These are phyloP conservation scores for Hanseniaspora thailandica DNA, from an alignment of 805 yeast genomes.

Conservation along the genomic window DNA sequence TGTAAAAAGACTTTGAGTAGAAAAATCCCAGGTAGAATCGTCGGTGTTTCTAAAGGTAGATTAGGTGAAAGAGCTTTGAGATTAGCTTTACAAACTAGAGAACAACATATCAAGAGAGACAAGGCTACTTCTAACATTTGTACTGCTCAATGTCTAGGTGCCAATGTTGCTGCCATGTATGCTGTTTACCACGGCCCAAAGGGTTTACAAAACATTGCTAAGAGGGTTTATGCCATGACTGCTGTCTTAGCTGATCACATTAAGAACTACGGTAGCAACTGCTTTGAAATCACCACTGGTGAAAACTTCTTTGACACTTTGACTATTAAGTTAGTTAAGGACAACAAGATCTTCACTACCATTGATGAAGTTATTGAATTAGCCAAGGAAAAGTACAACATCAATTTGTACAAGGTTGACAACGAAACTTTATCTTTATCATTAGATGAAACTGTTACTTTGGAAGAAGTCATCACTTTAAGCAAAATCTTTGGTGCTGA, in stretches of 20 bases:
- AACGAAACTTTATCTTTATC: slow-evolving; percentile 58
- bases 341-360: slow-evolving; percentile 32
- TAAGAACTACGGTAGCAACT: slow-evolving; percentile 19
- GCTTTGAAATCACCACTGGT: slow-evolving; percentile 19
- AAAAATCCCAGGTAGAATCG: slow-evolving; percentile 92
- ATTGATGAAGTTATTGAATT: slow-evolving; percentile 38
- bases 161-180: slow-evolving; percentile 90
- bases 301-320: slow-evolving; percentile 75
- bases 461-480: slow-evolving; percentile 47
- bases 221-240: slow-evolving; percentile 63
- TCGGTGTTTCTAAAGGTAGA: slow-evolving; percentile 86
- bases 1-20: slow-evolving; percentile 70
- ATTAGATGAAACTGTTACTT: slow-evolving; percentile 77
- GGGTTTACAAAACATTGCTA: slow-evolving; percentile 69
- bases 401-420: slow-evolving; percentile 65
- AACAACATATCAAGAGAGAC: slow-evolving; percentile 94
- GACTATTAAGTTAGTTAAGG: slow-evolving; percentile 42
- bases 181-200: slow-evolving; percentile 93
- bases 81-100: slow-evolving; percentile 93
- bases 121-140: slow-evolving; percentile 96
- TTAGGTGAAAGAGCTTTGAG: slow-evolving; percentile 81
- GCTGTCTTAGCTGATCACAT: slow-evolving; percentile 56
- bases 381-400: slow-evolving; percentile 52
- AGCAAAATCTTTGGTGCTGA: slow-evolving; percentile 47
- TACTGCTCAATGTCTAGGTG: slow-evolving; percentile 93